Base-by-base conservation (phyloP, 176 grass and related monocot species). In the Phragmites australis region DNA sequence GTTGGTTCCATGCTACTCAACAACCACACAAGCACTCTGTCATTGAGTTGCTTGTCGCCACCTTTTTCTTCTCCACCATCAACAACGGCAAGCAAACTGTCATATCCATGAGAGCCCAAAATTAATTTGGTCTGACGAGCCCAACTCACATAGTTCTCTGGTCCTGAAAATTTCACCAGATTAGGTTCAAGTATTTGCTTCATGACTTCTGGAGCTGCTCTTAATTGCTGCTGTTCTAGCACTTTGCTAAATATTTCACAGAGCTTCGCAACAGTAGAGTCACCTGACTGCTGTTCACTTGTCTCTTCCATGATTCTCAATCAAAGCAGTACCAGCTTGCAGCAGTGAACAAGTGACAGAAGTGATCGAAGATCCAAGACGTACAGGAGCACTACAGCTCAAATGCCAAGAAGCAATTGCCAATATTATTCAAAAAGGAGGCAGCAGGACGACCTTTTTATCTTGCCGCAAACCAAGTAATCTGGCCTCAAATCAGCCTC, bases 1-100 rank as follows among this genome's bases (percentile, higher is more conserved):
- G 3, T 52, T n/a, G 69, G 47, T 51, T 72, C 69, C 69, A 72
- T 72, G 5, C 69, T 72, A 21, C 69, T 25, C 27, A 72, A 0
- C 8, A 72, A 0, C 69, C 69, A 72, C 29, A 72, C 47, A 4
- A 72, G 17, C 8, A 52, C 25, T 18, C 8, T 51, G 3, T 72
- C 69, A 72, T 72, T 72, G 8, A 19, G 30, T 14, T 71, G 68
- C 10, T 52, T 72, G 12, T 4, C 27, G 0, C 25, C 56, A 15
- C 19, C 50, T 53, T 53, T 21, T 53, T 53, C 50, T 6, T 47
- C 2, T 29, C 25, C 23, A 13, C 44, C 43, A 1, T 47, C 1
- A n/a, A 0, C 21, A 52, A 0, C 12, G 10, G 9, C 2, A 2
- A 72, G 3, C 47, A 73, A 30, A 18, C 3, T 16, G 14, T 52